Evolutionary conservation across 2,329 filamentous ascomycete genomes (phyloP).

Genomic region (Truncatella angustata): DNA sequence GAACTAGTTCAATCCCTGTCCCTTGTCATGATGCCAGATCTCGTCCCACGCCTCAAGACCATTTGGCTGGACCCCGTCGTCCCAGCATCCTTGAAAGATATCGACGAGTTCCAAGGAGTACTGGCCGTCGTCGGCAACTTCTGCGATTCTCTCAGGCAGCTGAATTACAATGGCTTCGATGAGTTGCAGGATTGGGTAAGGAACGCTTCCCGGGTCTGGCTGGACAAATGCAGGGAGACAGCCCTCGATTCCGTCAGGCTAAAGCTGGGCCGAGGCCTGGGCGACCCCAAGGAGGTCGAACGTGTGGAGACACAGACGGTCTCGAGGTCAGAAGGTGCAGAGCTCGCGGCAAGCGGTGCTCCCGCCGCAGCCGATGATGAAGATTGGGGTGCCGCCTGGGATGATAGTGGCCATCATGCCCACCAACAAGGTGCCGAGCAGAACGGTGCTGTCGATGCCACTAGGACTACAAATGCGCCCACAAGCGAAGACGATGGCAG

Average conservation of each 20-base stretch:
- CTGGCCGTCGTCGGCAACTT: slow-evolving; percentile 66
- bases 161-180: slow-evolving; percentile 61
- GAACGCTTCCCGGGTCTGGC: slow-evolving; percentile 79
- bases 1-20: slow-evolving; percentile 62
- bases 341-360: slow-evolving; percentile 55
- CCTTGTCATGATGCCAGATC: slow-evolving; percentile 64
- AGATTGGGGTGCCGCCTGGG: slow-evolving; percentile 82
- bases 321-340: slow-evolving; percentile 62
- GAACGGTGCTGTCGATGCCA: slow-evolving; percentile 36
- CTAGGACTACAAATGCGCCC: slow-evolving; percentile 32
- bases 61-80: slow-evolving; percentile 76
- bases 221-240: slow-evolving; percentile 77
- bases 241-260: slow-evolving; percentile 73
- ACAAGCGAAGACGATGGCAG: slow-evolving; percentile 41
- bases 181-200: slow-evolving; percentile 78
- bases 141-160: slow-evolving; percentile 57
- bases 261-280: slow-evolving; percentile 66
- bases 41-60: slow-evolving; percentile 67
- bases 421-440: slow-evolving; percentile 25
- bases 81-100: slow-evolving; percentile 69
- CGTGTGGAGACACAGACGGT: slow-evolving; percentile 81
- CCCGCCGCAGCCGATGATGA: slow-evolving; percentile 43
- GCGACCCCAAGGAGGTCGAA: slow-evolving; percentile 69
- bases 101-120: slow-evolving; percentile 68
- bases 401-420: slow-evolving; percentile 52